phyloP scores from a whole-genome alignment of 202 grass and related monocot species.

The Zizania palustris region DNA sequence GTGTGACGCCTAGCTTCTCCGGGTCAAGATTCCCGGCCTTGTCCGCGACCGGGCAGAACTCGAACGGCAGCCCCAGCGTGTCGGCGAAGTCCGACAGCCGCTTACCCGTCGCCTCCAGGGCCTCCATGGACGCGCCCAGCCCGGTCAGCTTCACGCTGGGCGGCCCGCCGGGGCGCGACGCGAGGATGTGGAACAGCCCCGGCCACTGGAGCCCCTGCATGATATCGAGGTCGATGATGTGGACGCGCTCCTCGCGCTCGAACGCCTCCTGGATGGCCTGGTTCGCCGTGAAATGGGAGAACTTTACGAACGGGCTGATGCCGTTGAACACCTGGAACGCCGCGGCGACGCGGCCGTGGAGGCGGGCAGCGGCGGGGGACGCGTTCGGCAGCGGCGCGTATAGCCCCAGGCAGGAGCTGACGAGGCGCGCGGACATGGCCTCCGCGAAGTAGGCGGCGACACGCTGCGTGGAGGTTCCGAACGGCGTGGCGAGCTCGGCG shows the following conservation, averaged over 20 bases:
- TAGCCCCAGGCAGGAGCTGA: constrained; percentile 74
- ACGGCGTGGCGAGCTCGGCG: constrained; percentile 72
- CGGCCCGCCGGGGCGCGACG: constrained; percentile 71
- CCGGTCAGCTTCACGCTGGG: constrained; percentile 69
- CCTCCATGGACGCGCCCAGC: constrained; percentile 63
- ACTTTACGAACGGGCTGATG: constrained; percentile 89
- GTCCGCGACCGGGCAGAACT: constrained; percentile 74
- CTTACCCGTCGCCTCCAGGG: constrained; percentile 78
- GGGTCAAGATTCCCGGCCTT: constrained; percentile 85
- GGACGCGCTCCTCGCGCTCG: constrained; percentile 78
- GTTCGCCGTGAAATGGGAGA: constrained; percentile 90
- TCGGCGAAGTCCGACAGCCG: constrained; percentile 79
- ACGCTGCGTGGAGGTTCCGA: constrained; percentile 80
- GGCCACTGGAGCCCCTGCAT: constrained; percentile 93
- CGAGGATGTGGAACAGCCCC: constrained; percentile 88
- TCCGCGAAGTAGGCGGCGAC: constrained; percentile 90
- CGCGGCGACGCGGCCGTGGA: constrained; percentile 47
- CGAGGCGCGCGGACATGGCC: constrained; percentile 77
- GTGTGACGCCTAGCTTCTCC: constrained; percentile 61
- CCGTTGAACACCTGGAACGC: constrained; percentile 95
- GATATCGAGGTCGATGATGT: constrained; percentile 93
- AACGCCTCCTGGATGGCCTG: constrained; percentile 95
- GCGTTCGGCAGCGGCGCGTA: constrained; percentile 62
- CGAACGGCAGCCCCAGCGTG: constrained; percentile 70
- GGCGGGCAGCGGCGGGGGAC: constrained; percentile 33